These are phyloP conservation scores for Trichosporon coremiiforme DNA, from an alignment of 1,284 basidiomycete species.

Conservation along the genomic window DNA sequence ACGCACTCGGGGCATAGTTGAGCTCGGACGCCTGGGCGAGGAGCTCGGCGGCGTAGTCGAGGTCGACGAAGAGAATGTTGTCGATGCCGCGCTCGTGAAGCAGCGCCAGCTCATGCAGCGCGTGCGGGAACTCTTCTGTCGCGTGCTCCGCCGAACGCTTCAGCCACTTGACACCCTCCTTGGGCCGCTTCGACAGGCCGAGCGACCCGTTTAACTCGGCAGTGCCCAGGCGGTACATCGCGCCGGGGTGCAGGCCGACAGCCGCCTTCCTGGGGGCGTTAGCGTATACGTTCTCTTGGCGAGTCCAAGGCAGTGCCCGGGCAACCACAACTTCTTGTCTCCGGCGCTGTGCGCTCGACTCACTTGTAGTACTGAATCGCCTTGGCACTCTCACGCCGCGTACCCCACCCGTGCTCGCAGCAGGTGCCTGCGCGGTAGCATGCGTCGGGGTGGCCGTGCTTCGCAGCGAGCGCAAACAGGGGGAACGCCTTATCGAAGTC, in stretches of 20 bases:
- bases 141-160: constrained; percentile 95
- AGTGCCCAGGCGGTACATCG: constrained; percentile 94
- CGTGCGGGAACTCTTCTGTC: constrained; percentile 92
- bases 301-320: background rate
- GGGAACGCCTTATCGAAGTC: constrained; percentile 98
- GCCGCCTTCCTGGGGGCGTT: constrained; percentile 71
- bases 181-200: constrained; percentile 78
- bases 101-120: constrained; percentile 90
- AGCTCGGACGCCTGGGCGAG: constrained; percentile 93
- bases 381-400: constrained; percentile 85
- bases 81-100: constrained; percentile 94
- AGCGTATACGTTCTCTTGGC: background rate
- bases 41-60: constrained; percentile 91
- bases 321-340: background rate
- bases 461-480: constrained; percentile 91
- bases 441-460: constrained; percentile 97
- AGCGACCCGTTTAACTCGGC: constrained; percentile 96
- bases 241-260: constrained; percentile 85
- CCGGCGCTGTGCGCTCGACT: constrained; percentile 37
- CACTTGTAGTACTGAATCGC: constrained; percentile 83
- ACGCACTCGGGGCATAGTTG: constrained; percentile 93
- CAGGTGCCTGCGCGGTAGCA: constrained; percentile 95
- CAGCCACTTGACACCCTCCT: constrained; percentile 97
- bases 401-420: constrained; percentile 99
- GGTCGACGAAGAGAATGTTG: constrained; percentile 94